Conservation (phyloP, 768 basidiomycete genomes). For the Calocybe cyanea region DNA sequence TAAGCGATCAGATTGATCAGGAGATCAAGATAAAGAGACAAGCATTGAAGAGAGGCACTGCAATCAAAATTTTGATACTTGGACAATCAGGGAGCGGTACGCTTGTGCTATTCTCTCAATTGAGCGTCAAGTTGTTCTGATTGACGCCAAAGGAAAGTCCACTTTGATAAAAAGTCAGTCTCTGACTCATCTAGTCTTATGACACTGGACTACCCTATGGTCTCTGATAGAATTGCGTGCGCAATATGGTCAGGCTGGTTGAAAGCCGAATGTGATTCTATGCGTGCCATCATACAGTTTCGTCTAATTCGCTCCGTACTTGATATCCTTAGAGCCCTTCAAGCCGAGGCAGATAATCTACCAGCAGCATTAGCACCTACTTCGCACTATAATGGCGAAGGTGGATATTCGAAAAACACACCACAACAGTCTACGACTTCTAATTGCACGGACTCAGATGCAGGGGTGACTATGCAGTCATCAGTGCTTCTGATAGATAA, state of each 20-base stretch:
- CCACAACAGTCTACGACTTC: conserved; percentile 8
- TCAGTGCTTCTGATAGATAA: conserved; percentile 22
- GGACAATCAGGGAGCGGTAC: conserved; percentile 59
- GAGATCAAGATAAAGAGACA: conserved; percentile 42
- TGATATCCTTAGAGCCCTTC: conserved; percentile 57
- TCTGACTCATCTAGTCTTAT: not conserved
- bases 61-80: conserved; percentile 50
- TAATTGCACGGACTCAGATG: conserved; percentile 4
- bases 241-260: conserved; percentile 56
- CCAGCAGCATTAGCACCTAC: conserved; percentile 12
- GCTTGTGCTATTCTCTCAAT: conserved; percentile 14
- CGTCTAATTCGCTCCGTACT: conserved; percentile 70
- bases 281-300: conserved; percentile 74
- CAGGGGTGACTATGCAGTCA: conserved; percentile 3
- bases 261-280: conserved; percentile 62
- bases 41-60: conserved; percentile 39
- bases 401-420: too few relatives aligned
- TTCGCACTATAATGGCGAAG: conserved; percentile 28
- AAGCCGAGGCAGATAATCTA: conserved; percentile 40
- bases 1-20: conserved; percentile 60
- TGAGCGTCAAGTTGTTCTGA: not conserved
- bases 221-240: conserved; percentile 58
- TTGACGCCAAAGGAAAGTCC: conserved; percentile 43
- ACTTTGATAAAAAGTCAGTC: conserved; percentile 56
- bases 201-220: not conserved